Base-by-base conservation (phyloP, 495 filamentous ascomycete species). In the Hypoxylon lenormandii region DNA sequence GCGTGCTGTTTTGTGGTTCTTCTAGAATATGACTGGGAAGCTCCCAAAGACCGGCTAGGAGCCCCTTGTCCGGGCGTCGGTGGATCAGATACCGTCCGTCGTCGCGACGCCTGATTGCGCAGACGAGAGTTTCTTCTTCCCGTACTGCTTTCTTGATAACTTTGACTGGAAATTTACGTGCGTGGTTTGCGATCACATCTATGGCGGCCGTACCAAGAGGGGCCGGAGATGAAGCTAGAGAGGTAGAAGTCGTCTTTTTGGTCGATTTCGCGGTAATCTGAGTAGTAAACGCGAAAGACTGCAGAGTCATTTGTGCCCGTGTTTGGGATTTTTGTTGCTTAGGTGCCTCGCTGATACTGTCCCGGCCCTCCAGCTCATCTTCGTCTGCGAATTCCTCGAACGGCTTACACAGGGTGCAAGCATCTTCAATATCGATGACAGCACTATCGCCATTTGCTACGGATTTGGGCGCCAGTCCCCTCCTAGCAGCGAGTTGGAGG, bases 11-110 rank as follows among this genome's bases (percentile, higher is more conserved):
- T 30, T 74, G 42, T 0, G 67, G 18, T 0, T 69, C 64, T 5
- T 74, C 62, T 12, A 83, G 48, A 0, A 70, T 63, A n/a, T 68
- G 55, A 42, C 80, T 83, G 0, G 82, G 80, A 10, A 84, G 71
- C 37, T 84, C 82, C 82, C 82, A 84, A 36, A 84, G 54, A 0
- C 79, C 76, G 0, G 80, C 81, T 0, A 84, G 57, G 3, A 84
- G 69, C 0, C 82, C 82, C 48, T 80, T 83, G 0, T 75, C 75
- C 0, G 82, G 80, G 1, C 82, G 75, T 0, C 75, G 75, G 33
- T 78, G 79, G 60, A 83, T 77, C 0, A 84, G 64, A 42, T 77
- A 84, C 10, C 49, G 62, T 0, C 76, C 78, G 43, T 80, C 79
- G 8, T 64, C 33, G 23, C 63, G 36, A 21, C 75, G 74, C 3